phyloP scores from a whole-genome alignment of 1,139 yeast genomes.

The Blastobotrys capitulatus region DNA sequence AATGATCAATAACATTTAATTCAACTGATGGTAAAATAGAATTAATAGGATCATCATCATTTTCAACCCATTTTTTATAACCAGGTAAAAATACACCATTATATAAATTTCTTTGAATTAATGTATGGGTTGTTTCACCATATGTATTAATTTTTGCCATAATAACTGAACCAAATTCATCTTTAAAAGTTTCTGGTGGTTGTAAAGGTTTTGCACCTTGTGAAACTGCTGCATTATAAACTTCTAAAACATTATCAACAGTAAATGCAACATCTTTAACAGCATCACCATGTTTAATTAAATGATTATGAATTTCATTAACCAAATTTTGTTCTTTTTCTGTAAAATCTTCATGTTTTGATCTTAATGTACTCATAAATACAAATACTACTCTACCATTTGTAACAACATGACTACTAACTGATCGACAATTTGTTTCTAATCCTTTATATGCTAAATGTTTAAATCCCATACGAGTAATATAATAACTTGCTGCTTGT shows the following conservation, averaged over 20 bases:
- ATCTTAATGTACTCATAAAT: slow-evolving; percentile 39
- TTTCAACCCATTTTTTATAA: slow-evolving; percentile 28
- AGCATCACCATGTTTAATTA: slow-evolving; percentile 60
- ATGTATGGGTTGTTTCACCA: slow-evolving; percentile 64
- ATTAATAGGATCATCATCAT: slow-evolving; percentile 19
- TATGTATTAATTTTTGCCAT: slow-evolving; percentile 55
- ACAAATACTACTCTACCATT: slow-evolving; percentile 58
- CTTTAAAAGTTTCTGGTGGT: slow-evolving; percentile 41
- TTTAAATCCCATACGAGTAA: slow-evolving; percentile 55
- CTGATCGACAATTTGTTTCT: slow-evolving; percentile 56
- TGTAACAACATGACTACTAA: slow-evolving; percentile 55
- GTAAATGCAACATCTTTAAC: slow-evolving; percentile 65
- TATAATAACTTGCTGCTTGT: slow-evolving; percentile 52
- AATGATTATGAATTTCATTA: slow-evolving; percentile 40
- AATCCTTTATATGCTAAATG: slow-evolving; percentile 60
- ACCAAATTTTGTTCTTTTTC: slow-evolving; percentile 25
- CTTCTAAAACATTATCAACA: slow-evolving; percentile 46
- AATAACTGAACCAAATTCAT: slow-evolving; percentile 46
- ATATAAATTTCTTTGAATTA: slow-evolving; percentile 44
- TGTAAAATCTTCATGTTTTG: slow-evolving; percentile 20
- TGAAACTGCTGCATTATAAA: slow-evolving; percentile 43
- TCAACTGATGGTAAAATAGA: slow-evolving; percentile 35
- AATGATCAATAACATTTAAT: slow-evolving; percentile 56
- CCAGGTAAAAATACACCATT: slow-evolving; percentile 53
- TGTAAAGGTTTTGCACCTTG: slow-evolving; percentile 51